A percentile compares a stretch with the other conserved stretches of the same genome.
phyloP scores from a whole-genome alignment of 225 moss, liverwort and hornwort species.

The Pleurozium schreberi region DNA sequence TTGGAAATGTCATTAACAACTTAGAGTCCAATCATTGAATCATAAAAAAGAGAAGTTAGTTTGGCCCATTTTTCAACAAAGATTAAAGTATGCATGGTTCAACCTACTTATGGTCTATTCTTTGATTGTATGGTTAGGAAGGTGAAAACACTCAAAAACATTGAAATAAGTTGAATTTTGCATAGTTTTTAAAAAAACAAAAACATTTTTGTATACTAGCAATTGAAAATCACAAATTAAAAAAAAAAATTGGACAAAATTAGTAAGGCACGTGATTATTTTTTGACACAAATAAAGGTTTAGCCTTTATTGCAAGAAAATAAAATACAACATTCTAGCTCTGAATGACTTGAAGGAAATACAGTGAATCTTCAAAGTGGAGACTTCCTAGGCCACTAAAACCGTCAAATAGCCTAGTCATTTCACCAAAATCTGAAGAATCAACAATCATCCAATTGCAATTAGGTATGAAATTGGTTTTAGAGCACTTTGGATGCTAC shows the following conservation, averaged over 20 bases:
- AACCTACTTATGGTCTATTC: not conserved
- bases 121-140: not conserved
- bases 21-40: not conserved
- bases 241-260: not conserved
- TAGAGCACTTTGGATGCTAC: not conserved
- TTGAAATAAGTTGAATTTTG: not conserved
- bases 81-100: not conserved
- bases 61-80: not conserved
- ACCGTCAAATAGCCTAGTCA: accelerated
- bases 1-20: not conserved
- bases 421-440: not conserved
- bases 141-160: not conserved
- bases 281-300: not conserved
- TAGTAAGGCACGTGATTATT: too few species aligned
- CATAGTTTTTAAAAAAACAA: not conserved
- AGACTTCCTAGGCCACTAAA: accelerated
- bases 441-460: not conserved
- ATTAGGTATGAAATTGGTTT: not conserved
- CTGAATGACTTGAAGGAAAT: too few species aligned
- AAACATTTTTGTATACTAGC: not conserved
- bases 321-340: too few species aligned
- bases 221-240: not conserved
- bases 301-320: too few species aligned
- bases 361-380: not conserved
- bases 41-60: not conserved